These are phyloP conservation scores for Brachypodium distachyon DNA, from an alignment of 202 grass and related monocot genomes.

Conservation along the genomic window DNA sequence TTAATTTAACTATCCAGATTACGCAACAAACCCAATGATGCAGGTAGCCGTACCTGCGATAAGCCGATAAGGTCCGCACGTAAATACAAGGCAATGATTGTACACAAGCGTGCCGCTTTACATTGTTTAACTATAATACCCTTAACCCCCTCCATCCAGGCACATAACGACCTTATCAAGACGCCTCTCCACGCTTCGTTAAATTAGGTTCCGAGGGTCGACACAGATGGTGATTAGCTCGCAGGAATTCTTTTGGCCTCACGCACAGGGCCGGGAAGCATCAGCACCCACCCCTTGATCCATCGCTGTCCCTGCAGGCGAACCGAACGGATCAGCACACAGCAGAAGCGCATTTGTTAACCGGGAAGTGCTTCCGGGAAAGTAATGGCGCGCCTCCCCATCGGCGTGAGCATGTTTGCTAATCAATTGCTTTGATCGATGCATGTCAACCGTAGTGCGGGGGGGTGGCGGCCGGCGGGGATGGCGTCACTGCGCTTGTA, in stretches of 20 bases:
- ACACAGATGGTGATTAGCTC: neutral
- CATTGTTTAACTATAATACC: neutral
- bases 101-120: neutral
- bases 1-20: neutral
- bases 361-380: neutral
- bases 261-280: too few species aligned
- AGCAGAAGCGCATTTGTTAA: neutral
- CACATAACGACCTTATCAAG: constrained; percentile 16
- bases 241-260: neutral
- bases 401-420: neutral
- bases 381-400: neutral
- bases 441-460: constrained; percentile 22
- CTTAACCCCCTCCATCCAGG: neutral
- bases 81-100: constrained; percentile 21
- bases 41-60: neutral
- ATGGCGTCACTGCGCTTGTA: constrained; percentile 4
- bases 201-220: neutral
- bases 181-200: neutral
- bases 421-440: neutral
- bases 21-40: constrained; percentile 28
- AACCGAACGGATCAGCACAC: constrained; percentile 19
- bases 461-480: constrained; percentile 15
- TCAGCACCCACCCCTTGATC: too few species aligned
- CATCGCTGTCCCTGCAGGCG: neutral
- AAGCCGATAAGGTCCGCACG: constrained; percentile 13